Evolutionary conservation across 2,329 filamentous ascomycete species (phyloP).

Genomic region (Purpureocillium takamizusanense): DNA sequence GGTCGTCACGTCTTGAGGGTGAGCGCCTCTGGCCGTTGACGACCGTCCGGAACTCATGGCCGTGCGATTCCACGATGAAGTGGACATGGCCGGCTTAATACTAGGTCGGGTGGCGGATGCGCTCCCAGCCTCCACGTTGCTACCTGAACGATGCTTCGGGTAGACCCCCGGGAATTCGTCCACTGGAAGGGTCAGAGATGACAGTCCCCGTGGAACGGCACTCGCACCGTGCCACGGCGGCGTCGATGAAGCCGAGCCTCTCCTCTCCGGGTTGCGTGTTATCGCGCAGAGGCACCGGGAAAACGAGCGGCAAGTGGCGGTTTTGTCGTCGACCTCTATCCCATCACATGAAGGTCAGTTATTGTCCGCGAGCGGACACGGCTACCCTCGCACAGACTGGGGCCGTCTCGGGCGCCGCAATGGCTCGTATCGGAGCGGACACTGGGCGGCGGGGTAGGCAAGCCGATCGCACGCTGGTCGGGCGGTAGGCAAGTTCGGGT

Average conservation of each 20-base stretch:
- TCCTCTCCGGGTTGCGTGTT: constrained; percentile 16
- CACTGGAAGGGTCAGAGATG: constrained; percentile 8
- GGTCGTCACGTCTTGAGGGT: constrained; percentile 40
- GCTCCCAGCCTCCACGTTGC: constrained; percentile 1
- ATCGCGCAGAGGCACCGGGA: background rate
- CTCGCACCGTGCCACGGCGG: constrained; percentile 30
- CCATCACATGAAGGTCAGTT: constrained; percentile 26
- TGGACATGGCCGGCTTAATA: constrained; percentile 38
- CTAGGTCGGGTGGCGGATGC: constrained; percentile 5
- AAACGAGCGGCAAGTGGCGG: background rate
- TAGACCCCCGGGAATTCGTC: constrained; percentile 11
- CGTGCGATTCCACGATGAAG: constrained; percentile 49
- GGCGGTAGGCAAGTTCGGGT: background rate
- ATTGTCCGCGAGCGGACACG: constrained; percentile 21
- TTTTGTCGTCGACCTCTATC: constrained; percentile 16
- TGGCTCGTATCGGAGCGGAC: background rate
- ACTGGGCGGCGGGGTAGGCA: constrained; percentile 6
- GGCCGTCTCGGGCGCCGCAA: background rate
- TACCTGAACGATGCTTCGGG: constrained; percentile 10
- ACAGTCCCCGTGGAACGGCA: constrained; percentile 24
- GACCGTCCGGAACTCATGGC: constrained; percentile 48
- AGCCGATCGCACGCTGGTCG: constrained; percentile 9
- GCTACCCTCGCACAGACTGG: background rate
- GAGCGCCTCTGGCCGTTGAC: constrained; percentile 31
- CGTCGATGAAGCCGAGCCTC: constrained; percentile 17